Base-by-base conservation (phyloP, 1,284 basidiomycete species). In the Trichosporon sp. region DNA sequence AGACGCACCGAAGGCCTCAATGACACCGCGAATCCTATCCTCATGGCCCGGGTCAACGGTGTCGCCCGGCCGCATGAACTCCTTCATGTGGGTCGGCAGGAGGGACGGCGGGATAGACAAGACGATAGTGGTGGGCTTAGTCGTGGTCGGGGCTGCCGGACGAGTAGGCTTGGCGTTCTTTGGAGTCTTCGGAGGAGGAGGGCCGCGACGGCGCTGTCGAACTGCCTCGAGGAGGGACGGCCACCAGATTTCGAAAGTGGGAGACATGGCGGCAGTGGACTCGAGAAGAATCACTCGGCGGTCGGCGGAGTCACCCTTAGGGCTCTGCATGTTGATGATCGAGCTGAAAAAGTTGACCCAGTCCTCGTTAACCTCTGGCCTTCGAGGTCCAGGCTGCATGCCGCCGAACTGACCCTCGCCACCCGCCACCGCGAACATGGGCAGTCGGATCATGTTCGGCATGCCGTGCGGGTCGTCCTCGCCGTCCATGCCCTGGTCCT, bases 31-130 rank as follows among this genome's bases (percentile, higher is more conserved):
- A 9, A 75, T 72, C 11, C 74, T 64, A 23, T 72, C 71, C 65
- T 72, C 70, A 35, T 47, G 32, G 15, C 67, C 72, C 64, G 83
- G 38, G 78, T 83, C 31, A 29, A 76, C 62, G 65, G 78, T 81
- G 15, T 83, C 74, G n/a, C 64, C 56, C n/a, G 47, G 65, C 65
- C 31, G 47, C 71, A 32, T 56, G 42, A 32, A 66, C 64, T 62
- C 60, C 58, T 15, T 64, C 66, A 65, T 76, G 65, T 78, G 77
- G 1, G 86, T 83, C 23, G 87, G 85, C 13, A 88, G 83, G 15
- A 93, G 82, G 1, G 91, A 85, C 12, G 93, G 92, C 0, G 91
- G 89, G 74, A 92, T 88, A 23, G 92, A 92, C 75, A 95, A 90
- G 5, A 95, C 85, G 58, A 95, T 91, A 2, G 89, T 88, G 73